Evolutionary conservation across 805 yeast genomes (phyloP), one percentile per base, ranked within the genome.

Genomic region (Blastobotrys peoriensis): DNA sequence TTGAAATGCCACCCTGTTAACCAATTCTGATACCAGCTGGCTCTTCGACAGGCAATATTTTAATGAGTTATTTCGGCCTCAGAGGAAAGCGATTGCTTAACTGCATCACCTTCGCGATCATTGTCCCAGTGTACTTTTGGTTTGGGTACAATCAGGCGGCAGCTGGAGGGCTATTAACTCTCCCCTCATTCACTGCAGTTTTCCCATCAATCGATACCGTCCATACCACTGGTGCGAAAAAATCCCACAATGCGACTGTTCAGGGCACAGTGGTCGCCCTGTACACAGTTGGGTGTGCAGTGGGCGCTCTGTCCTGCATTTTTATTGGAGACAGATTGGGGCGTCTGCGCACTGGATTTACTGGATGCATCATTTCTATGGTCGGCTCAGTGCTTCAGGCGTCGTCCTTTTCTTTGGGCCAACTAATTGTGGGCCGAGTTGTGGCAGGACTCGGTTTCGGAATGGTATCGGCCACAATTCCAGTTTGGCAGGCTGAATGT

Each of bases 401-500:
- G 13, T 18, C 39, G n/a, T 17, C 39, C 13, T 36, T 36, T n/a
- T 20, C 30, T 8, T 13, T 25, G 13, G 30, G 10, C 8, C 30
- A 25, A 53, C 75, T 84, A 43, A 76, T 83, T 39, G 62, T 80
- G 48, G 88, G 85, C n/a, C 72, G 93, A 63, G 73, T 79, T 38
- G 58, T 79, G 9, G 71, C 81, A 10, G 86, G 91, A 47, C 51
- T 81, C 38, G 91, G 89, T 55, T 81, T 78, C 91, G 88, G 51
- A 79, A 78, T 43, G 91, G 91, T 76, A 57, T 79, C 86, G 15
- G 77, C 86, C 6, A 80, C 87, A 23, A 79, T 81, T 48, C 91
- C 91, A 4, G 78, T 81, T 49, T 83, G 83, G 76, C 83, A 81
- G 54, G 71, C 87, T 0, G 93, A 84, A 62, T 73, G 79, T 62